phyloP scores from a whole-genome alignment of 257 asterid genomes.

The Solanum peruvianum region DNA sequence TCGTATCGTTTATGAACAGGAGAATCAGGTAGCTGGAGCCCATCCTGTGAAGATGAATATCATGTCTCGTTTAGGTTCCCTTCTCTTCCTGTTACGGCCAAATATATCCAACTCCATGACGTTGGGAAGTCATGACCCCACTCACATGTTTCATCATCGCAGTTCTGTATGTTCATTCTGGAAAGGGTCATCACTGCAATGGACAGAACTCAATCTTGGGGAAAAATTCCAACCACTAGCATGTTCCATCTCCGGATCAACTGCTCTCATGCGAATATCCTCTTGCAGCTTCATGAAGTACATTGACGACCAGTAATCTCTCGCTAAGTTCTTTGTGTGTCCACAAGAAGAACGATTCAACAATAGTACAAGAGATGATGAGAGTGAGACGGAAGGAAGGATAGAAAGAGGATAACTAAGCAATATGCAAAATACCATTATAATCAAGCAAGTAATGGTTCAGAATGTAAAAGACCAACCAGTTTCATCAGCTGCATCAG shows the following conservation, averaged over 20 bases:
- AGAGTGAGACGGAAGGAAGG: neutral
- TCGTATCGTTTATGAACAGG: neutral
- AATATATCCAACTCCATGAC: neutral
- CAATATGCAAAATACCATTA: neutral
- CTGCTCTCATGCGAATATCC: slow-evolving; percentile 26
- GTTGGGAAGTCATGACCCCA: neutral
- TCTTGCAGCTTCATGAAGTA: slow-evolving; percentile 63
- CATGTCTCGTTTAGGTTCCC: neutral
- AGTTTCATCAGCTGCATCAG: slow-evolving; percentile 61
- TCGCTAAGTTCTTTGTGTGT: slow-evolving; percentile 46
- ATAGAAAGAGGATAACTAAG: neutral
- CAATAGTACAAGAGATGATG: neutral
- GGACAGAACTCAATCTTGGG: slow-evolving; percentile 62
- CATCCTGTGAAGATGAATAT: neutral
- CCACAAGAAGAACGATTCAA: neutral
- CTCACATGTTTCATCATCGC: slow-evolving; percentile 5
- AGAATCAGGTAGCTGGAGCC: neutral
- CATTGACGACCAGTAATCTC: slow-evolving; percentile 64
- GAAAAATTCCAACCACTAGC: slow-evolving; percentile 43
- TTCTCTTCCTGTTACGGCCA: neutral
- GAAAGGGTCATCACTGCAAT: slow-evolving; percentile 69
- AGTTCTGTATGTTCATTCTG: slow-evolving; percentile 50
- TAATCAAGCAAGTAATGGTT: neutral
- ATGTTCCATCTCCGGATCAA: slow-evolving; percentile 30
- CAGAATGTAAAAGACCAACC: slow-evolving; percentile 28